These are phyloP conservation scores for Aspergillus ruber DNA, from an alignment of 2,329 filamentous ascomycete genomes.

Conservation along the genomic window DNA sequence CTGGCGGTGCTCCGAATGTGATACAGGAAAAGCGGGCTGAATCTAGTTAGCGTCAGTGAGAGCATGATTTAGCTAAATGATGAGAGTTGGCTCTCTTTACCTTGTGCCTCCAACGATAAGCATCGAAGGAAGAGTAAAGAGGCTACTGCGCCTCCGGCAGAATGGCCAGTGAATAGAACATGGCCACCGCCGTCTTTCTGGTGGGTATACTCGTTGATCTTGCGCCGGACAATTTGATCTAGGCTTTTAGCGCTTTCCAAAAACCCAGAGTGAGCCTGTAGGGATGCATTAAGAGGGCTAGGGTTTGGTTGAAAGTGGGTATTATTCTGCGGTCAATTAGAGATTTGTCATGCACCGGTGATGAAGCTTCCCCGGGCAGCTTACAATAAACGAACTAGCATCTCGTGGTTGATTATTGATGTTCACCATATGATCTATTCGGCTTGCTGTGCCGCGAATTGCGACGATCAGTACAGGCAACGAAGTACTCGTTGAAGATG, in stretches of 20 bases:
- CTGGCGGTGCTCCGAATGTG: conserved; percentile 2
- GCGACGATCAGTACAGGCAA: conserved; percentile 3
- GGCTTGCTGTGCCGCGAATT: conserved; percentile 2
- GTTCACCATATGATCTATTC: conserved; percentile 4
- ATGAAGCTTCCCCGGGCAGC: neutral
- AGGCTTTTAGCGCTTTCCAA: neutral
- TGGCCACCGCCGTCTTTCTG: neutral
- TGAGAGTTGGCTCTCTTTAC: neutral
- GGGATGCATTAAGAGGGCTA: neutral
- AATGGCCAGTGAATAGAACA: conserved; percentile 3
- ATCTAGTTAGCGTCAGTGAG: neutral
- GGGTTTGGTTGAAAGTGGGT: neutral
- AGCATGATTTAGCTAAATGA: neutral
- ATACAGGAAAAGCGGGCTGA: conserved; percentile 2
- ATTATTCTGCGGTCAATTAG: neutral
- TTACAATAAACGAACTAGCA: conserved; percentile 2
- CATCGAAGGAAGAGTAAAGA: conserved; percentile 3
- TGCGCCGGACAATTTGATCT: neutral
- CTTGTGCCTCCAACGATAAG: neutral
- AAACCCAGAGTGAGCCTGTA: neutral
- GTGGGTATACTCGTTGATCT: neutral
- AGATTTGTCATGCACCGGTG: too few species aligned
- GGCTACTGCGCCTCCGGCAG: conserved; percentile 3
- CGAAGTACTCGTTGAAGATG: neutral
- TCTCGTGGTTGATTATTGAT: conserved; percentile 1